phyloP scores from a whole-genome alignment of 225 moss, liverwort and hornwort species.

The Polytrichum formosum region DNA sequence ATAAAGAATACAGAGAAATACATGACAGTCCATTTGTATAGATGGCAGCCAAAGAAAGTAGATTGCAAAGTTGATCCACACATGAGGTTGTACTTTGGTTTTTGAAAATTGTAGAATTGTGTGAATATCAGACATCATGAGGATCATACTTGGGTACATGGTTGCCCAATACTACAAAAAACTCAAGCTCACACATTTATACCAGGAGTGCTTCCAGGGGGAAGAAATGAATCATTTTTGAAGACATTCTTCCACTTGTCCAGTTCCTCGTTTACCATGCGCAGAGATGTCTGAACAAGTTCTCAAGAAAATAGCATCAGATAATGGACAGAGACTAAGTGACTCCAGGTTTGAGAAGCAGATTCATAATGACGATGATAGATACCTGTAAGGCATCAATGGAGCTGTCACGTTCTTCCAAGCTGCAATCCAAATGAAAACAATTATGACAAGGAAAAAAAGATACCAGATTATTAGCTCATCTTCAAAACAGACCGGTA shows the following conservation, averaged over 20 bases:
- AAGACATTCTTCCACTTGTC: constrained; percentile 79
- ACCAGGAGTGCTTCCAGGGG: constrained; percentile 69
- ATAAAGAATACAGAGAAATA: too few species aligned
- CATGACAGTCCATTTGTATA: too few species aligned
- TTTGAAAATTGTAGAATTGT: too few species aligned
- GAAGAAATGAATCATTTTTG: constrained; percentile 47
- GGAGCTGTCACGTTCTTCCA: constrained; percentile 69
- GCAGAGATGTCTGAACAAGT: constrained; percentile 59
- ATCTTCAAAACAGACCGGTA: not conserved
- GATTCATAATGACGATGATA: not conserved
- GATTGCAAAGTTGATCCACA: too few species aligned
- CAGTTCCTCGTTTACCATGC: constrained; percentile 57
- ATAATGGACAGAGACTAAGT: not conserved
- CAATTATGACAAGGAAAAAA: not conserved
- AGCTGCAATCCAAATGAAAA: constrained; percentile 21
- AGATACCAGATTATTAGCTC: not conserved
- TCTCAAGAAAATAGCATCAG: constrained; percentile 7
- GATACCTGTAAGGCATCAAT: constrained; percentile 72
- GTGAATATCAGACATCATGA: too few species aligned
- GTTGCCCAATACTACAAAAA: too few species aligned
- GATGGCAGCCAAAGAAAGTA: too few species aligned
- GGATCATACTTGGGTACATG: too few species aligned
- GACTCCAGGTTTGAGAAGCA: too few species aligned
- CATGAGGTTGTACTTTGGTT: too few species aligned
- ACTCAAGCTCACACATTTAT: constrained; percentile 10